These are phyloP conservation scores for Chenopodium suecicum DNA, from an alignment of 148 eudicot species.

Conservation along the genomic window DNA sequence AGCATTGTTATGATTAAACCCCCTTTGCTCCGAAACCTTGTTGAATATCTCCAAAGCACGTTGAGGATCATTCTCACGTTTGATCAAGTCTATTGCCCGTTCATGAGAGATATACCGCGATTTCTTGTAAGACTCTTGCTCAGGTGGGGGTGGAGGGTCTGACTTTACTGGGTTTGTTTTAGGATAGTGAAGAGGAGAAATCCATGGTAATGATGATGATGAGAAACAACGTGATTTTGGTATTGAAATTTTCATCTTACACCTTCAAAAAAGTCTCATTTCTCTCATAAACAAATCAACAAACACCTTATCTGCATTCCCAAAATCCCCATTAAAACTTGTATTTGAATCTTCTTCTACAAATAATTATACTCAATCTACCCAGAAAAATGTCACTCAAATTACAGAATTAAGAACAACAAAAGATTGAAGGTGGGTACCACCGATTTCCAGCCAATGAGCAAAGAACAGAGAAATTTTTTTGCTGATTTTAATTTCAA, in stretches of 20 bases:
- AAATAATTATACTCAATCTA: no score
- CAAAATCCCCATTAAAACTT: not conserved
- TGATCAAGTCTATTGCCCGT: constrained; percentile 57
- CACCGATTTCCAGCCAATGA: no score
- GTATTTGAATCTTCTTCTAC: no score
- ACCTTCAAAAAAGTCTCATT: not conserved
- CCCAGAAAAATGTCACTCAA: no score
- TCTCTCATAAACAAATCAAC: constrained; percentile 23
- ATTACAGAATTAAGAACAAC: no score
- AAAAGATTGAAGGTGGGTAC: no score
- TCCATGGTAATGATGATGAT: constrained; percentile 33
- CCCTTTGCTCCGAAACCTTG: constrained; percentile 68
- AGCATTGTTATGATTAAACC: constrained; percentile 75
- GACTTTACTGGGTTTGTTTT: constrained; percentile 7
- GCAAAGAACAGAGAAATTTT: no score
- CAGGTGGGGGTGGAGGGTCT: constrained; percentile 26
- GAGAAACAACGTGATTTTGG: not conserved
- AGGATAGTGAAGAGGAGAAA: constrained; percentile 32
- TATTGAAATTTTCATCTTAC: constrained; percentile 1
- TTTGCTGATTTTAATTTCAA: no score
- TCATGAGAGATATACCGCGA: constrained; percentile 66
- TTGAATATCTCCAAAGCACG: constrained; percentile 76
- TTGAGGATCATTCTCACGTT: constrained; percentile 67
- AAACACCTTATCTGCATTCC: constrained; percentile 27
- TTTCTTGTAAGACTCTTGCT: constrained; percentile 15